Base-by-base conservation (phyloP, 805 yeast species). In the Yarrowia divulgata region DNA sequence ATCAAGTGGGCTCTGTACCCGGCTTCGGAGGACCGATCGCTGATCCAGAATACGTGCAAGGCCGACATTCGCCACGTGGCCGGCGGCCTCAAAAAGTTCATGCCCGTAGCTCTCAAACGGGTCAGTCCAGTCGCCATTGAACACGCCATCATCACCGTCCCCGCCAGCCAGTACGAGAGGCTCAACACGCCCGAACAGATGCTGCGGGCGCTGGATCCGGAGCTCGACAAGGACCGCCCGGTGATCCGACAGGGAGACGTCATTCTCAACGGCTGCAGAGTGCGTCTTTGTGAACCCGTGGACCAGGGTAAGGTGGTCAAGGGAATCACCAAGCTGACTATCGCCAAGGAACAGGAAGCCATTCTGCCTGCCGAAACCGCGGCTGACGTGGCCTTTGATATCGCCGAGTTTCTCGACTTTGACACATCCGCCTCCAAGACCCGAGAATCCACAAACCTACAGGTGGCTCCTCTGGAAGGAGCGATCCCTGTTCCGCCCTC, bases 261-360 rank as follows among this genome's bases (percentile, higher is more conserved):
- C 8, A 77, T 85, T 1, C 77, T 85, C 19, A 76, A 75, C 5
- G 73, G 86, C 71, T 90, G 90, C 23, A 73, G 74, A 8, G 83
- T 91, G 2, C 73, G 85, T 3, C 82, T 88, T 32, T 86, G 92
- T 75, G 96, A 90, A 73, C 97, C 97, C 0, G 82, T 86, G 1
- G 85, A 84, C 50, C 96, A 90, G 75, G 97, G 97, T 0, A 72
- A 76, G 8, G 73, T 89, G 0, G 76, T 79, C 23, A 69, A 72
- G 1, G 76, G 77, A 1, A 42, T 60, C 1, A 87, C 94, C 0
- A 80, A 80, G n/a, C 78, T 91, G 2, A 83, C 87, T 2, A 77
- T 90, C 39, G 84, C 88, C 18, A 84, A 82, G 70, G 74, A 70
- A 46, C 52, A 55, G 49, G 50, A 46, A 18, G 40, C 16, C 19